A percentile compares a stretch with the other conserved stretches of the same genome.
These are phyloP conservation scores for Penicillium sp. DNA, from an alignment of 2,329 filamentous ascomycete genomes.

Conservation along the genomic window DNA sequence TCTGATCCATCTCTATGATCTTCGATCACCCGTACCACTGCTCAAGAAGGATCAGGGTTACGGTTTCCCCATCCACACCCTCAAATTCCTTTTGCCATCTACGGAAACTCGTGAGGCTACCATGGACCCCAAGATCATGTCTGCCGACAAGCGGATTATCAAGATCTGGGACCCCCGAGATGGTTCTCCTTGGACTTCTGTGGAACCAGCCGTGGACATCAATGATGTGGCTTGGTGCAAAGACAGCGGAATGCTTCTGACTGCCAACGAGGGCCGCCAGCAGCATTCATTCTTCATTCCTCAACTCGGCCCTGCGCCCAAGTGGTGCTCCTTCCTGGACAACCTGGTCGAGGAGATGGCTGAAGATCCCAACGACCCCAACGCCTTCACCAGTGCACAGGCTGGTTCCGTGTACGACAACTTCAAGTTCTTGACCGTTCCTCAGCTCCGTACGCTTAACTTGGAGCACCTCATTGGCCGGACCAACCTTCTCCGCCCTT, in stretches of 20 bases:
- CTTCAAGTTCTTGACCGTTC: constrained; percentile 92
- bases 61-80: constrained; percentile 82
- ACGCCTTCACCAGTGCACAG: constrained; percentile 41
- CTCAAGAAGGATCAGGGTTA: constrained; percentile 94
- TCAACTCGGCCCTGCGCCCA: constrained; percentile 84
- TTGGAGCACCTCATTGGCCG: constrained; percentile 84
- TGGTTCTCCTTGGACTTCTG: constrained; percentile 87
- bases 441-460: constrained; percentile 78
- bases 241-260: constrained; percentile 89
- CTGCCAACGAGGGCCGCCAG: constrained; percentile 91
- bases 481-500: constrained; percentile 81
- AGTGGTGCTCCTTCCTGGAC: constrained; percentile 94
- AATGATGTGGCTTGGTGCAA: constrained; percentile 92
- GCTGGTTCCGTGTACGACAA: constrained; percentile 87
- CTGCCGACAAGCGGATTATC: constrained; percentile 90
- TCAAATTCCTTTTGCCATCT: constrained; percentile 61
- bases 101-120: constrained; percentile 66
- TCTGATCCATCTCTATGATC: constrained; percentile 82
- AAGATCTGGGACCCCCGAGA: constrained; percentile 87
- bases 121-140: constrained; percentile 68
- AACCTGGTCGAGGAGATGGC: constrained; percentile 99
- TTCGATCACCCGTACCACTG: constrained; percentile 78
- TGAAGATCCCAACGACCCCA: constrained; percentile 64
- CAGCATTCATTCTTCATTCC: constrained; percentile 95
- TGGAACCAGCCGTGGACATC: constrained; percentile 90